Evolutionary conservation across 139 green algal species (phyloP), one percentile per base, ranked within the genome.

Genomic region (Chlamydomonas sp.): DNA sequence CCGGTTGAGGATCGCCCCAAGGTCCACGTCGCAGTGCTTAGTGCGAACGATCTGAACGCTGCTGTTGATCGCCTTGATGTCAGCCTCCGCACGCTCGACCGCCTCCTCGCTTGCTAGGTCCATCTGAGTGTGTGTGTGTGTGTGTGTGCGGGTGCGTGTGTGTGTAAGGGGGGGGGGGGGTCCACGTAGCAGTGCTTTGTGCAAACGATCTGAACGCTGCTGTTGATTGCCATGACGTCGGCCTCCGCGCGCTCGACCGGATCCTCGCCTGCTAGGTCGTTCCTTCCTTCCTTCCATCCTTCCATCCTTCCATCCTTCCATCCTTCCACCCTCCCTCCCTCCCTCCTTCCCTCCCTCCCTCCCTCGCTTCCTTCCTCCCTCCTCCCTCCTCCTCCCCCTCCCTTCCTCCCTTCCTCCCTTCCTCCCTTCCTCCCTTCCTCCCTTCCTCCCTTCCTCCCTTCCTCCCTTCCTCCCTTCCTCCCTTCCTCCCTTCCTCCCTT

Each of bases 51-150:
- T 77, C 22, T 61, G 33, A 4, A 83, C 90, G 10, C 69, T 74
- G 20, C 74, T 69, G 71, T 96, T 96, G 50, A 95, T 87, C 26
- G 48, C 64, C 0, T 61, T 60, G 30, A 96, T 81, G 50, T 71
- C 35, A 0, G 57, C 61, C 65, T 88, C 70, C 0, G 85, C 74
- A 2, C 58, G 65, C 5, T 29, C 34, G 38, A 90, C 48, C 29
- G 86, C 76, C 39, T 76, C 71, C 33, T 85, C 72, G 16, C 36
- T 60, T 13, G 81, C 77, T 39, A 95, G 70, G 75, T 96, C 90
- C 37, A 87, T 71, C 88, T 93, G 78, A 26, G 62, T 4, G 1
- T 1, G 43, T 54, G 43, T 54, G 43, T 54, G 43, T 54, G 43
- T 54, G 43, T 54, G 43, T 54, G 43, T 54, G 13, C 16, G 43